Base-by-base conservation (phyloP, 148 eudicot genomes). In the Euryodendron excelsum region DNA sequence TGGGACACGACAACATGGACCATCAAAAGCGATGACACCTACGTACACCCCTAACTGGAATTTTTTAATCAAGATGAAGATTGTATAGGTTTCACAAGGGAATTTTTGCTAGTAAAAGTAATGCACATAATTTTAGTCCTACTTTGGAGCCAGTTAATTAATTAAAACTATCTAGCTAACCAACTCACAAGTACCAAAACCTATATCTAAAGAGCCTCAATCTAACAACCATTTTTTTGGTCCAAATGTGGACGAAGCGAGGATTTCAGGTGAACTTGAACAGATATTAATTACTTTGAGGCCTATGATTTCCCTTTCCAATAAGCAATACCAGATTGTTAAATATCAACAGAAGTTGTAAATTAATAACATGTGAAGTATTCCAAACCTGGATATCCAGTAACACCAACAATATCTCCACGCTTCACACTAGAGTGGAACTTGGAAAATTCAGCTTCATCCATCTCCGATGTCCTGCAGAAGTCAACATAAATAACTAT, bases 361-460 rank as follows among this genome's bases (percentile, higher is more conserved):
- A 63, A 47, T 25, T 3, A 18, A 23, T 18, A 62, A 41, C 1
- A 55, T 27, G 47, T 30, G 61, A 62, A 59, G 59, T 34, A 27
- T 55, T 59, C 74, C 84, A 81, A 76, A 95, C 99, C 99, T 89
- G 97, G 97, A 86, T 79, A 90, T 48, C 98, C 97, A 79, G 84
- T 76, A 65, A 95, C 84, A 53, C 98, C 97, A 82, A 93, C 93
- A 72, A 93, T 87, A 85, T 95, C 99, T 78, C 99, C 99, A 70
- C 96, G 96, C 82, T 95, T 95, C 67, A 93, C 98, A 74, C 86
- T 62, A 37, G 85, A 80, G 75, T 93, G 98, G 73, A 91, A 86
- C 84, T 62, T 89, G 28, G 86, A 73, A 84, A 93, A 95, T 70
- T 91, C 97, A 72, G 87, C 87, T 82, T 87, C 96, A 59, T 85